Conservation (phyloP, 345 rosid genomes). For the Camelina sativa region DNA sequence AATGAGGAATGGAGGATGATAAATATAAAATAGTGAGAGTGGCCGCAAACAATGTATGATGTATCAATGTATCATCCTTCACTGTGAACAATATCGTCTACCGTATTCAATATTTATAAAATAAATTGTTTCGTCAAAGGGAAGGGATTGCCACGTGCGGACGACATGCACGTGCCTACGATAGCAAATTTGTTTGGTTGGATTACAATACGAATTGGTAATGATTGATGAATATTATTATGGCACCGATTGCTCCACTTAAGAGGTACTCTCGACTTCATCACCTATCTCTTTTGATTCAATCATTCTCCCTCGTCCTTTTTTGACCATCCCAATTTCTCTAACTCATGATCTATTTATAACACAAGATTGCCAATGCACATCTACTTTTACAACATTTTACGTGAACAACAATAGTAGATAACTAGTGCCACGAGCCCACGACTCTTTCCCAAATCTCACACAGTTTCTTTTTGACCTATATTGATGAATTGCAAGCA, state of each 20-base stretch:
- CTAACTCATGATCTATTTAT: background rate
- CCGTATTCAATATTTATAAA: too few relatives aligned
- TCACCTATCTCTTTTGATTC: conserved; percentile 37
- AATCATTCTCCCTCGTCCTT: conserved; percentile 37
- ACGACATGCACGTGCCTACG: conserved; percentile 32
- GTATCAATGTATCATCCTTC: too few relatives aligned
- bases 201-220: conserved; percentile 35
- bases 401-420: conserved; percentile 15
- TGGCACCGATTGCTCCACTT: conserved; percentile 46
- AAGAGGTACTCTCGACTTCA: conserved; percentile 32
- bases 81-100: too few relatives aligned
- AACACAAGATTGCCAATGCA: conserved; percentile 11
- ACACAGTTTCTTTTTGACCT: background rate
- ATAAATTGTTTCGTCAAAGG: background rate
- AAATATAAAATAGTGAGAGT: too few relatives aligned
- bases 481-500: background rate
- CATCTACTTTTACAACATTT: background rate
- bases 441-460: background rate
- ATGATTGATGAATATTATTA: conserved; percentile 37
- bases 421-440: background rate
- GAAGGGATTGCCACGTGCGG: conserved; percentile 25
- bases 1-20: too few relatives aligned
- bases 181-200: conserved; percentile 33
- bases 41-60: too few relatives aligned
- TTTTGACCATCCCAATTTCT: conserved; percentile 43